Base-by-base conservation (phyloP, 2,329 filamentous ascomycete species). In the Phyllosticta capitalensis region DNA sequence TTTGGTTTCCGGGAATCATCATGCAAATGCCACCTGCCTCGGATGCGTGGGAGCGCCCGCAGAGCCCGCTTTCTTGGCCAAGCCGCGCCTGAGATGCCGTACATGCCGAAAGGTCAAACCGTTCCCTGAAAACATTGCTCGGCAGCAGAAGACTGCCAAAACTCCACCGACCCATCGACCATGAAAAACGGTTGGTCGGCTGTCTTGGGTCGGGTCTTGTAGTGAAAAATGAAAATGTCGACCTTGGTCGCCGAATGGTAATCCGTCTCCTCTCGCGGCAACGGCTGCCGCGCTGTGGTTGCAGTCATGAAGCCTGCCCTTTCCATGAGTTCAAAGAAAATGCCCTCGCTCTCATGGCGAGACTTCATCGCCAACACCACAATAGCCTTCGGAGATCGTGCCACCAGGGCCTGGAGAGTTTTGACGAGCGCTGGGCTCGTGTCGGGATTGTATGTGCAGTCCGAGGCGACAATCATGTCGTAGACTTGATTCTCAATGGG, bases 391-490 rank as follows among this genome's bases (percentile, higher is more conserved):
- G 81, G 80, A 5, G 79, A 82, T 28, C 68, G 68, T 19, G 70
- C 67, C 50, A 78, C 71, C 54, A 87, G 70, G 9, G 71, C 73
- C 21, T 67, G 65, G 9, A 89, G 72, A 1, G 83, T 85, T 26
- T 73, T 72, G 7, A 89, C 84, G 45, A 89, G 74, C 22, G 82
- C 78, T 2, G 83, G 82, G 56, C 86, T 79, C 61, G 83, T 86
- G 65, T 87, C 85, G 17, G 81, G 76, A 68, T 89, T 89, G 72
- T 90, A 90, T 1, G 86, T 89, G 71, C 87, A 89, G 68, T 90
- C 87, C 1, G 85, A 84, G 1, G 88, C 80, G 3, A 88, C 68
- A 21, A 89, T 77, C 33, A 89, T 66, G 68, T 87, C 81, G 65
- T 83, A 78, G 10, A 78, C 69, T 45, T 75, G 68, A 4, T 69